phyloP scores from a whole-genome alignment of 176 grass and related monocot genomes.

The Poa pratensis region DNA sequence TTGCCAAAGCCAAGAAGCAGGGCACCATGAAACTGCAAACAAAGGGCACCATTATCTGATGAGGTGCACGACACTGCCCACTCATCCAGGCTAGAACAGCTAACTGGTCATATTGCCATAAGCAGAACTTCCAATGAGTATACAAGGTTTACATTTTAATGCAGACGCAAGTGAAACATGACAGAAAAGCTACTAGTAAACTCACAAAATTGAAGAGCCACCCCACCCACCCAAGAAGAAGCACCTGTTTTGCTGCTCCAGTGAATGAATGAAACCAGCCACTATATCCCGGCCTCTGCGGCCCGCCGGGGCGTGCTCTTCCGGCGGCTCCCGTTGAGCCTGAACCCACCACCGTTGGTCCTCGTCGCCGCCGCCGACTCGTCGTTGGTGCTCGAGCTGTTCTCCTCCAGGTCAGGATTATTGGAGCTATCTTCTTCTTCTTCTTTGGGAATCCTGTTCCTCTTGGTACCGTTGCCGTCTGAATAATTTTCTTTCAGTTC shows the following conservation, averaged over 20 bases:
- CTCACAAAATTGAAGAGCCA: slow-evolving; percentile 55
- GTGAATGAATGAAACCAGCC: too few relatives aligned
- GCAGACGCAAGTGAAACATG: slow-evolving; percentile 31
- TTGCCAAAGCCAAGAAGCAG: too few relatives aligned
- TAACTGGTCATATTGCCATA: slow-evolving; percentile 25
- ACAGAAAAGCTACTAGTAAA: slow-evolving; percentile 17
- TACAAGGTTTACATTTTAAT: slow-evolving; percentile 38
- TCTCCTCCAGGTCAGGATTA: slow-evolving; percentile 48
- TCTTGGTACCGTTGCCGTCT: slow-evolving; percentile 56
- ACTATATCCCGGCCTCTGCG: slow-evolving; percentile 65
- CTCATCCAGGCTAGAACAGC: slow-evolving; percentile 15
- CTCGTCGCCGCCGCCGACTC: slow-evolving; percentile 28
- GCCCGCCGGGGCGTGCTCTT: slow-evolving; percentile 74
- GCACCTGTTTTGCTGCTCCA: neutral
- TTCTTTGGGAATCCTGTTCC: slow-evolving; percentile 58
- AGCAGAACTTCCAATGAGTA: slow-evolving; percentile 46
- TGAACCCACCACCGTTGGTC: slow-evolving; percentile 45
- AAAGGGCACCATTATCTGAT: neutral
- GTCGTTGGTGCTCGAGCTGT: slow-evolving; percentile 53
- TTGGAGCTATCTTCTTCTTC: slow-evolving; percentile 40
- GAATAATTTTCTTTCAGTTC: slow-evolving; percentile 41
- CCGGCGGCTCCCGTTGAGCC: slow-evolving; percentile 61
- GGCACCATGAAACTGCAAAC: neutral
- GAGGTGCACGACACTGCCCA: slow-evolving; percentile 11
- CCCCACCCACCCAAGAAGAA: neutral